Percentiles rank a stretch among this genome's conserved stretches.
Evolutionary conservation across 257 asterid species (phyloP).

Genomic region (Verbena officinalis): DNA sequence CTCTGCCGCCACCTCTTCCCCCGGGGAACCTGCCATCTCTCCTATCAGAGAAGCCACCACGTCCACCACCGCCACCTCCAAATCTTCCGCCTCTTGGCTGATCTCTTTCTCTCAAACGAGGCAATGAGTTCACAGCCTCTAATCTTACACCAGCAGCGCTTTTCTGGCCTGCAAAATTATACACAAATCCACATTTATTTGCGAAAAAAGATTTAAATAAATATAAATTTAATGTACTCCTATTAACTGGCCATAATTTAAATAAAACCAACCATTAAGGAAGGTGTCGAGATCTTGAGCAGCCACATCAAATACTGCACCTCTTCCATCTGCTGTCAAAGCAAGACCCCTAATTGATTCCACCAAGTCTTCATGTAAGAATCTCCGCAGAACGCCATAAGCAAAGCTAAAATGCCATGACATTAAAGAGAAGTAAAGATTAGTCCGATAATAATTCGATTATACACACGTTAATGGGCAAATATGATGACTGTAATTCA

Average conservation of each 20-base stretch:
- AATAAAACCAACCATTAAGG: conserved; percentile 43
- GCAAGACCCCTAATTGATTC: conserved; percentile 66
- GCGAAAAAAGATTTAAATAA: too few species aligned
- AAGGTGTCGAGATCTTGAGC: conserved; percentile 47
- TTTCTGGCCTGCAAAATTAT: conserved; percentile 38
- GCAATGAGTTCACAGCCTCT: conserved; percentile 48
- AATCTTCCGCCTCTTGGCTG: conserved; percentile 41
- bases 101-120: conserved; percentile 55
- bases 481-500: not conserved
- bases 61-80: conserved; percentile 45
- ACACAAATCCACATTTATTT: not conserved
- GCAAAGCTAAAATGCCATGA: conserved; percentile 42
- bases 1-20: conserved; percentile 21
- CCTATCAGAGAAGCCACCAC: conserved; percentile 41
- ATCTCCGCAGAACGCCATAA: conserved; percentile 49
- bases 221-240: too few species aligned
- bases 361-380: conserved; percentile 66
- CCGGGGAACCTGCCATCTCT: conserved; percentile 36
- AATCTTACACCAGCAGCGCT: conserved; percentile 49
- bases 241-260: too few species aligned
- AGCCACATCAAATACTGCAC: conserved; percentile 68
- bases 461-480: too few species aligned
- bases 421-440: not conserved
- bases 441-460: not conserved
- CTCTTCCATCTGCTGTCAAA: conserved; percentile 66